These are phyloP conservation scores for Prillingera fragicola DNA, from an alignment of 1,284 basidiomycete genomes.

Conservation along the genomic window DNA sequence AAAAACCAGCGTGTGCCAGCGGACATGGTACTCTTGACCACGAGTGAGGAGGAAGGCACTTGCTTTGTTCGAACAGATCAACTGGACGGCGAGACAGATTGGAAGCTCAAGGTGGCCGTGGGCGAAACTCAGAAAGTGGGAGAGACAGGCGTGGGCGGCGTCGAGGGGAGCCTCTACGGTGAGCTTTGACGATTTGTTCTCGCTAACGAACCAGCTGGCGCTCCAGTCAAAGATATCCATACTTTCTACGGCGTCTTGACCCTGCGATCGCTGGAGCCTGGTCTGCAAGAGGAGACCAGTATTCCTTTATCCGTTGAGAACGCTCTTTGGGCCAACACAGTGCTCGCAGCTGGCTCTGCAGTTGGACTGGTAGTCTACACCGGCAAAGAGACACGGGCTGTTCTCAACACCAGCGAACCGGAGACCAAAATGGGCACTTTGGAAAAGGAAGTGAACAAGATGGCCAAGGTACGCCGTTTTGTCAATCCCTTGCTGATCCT, in stretches of 20 bases:
- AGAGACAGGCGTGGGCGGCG: slow-evolving; percentile 61
- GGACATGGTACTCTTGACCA: slow-evolving; percentile 84
- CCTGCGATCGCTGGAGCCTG: slow-evolving; percentile 52
- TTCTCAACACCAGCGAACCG: slow-evolving; percentile 99
- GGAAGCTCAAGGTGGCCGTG: slow-evolving; percentile 92
- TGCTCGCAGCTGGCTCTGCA: slow-evolving; percentile 88
- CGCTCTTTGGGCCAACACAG: slow-evolving; percentile 95
- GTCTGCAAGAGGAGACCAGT: slow-evolving; percentile 58
- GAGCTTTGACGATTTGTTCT: slow-evolving; percentile 19
- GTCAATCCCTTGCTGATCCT: slow-evolving; percentile 1
- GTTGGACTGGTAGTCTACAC: slow-evolving; percentile 93
- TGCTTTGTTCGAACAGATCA: slow-evolving; percentile 98
- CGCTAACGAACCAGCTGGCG: slow-evolving; percentile 60
- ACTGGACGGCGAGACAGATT: slow-evolving; percentile 97
- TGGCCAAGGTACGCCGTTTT: slow-evolving; percentile 71
- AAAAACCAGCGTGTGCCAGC: slow-evolving; percentile 97
- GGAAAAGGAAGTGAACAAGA: slow-evolving; percentile 89
- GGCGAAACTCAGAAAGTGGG: slow-evolving; percentile 71
- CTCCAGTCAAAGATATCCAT: slow-evolving; percentile 95
- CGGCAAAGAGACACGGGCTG: slow-evolving; percentile 87
- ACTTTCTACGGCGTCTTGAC: slow-evolving; percentile 91
- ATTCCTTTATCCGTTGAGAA: slow-evolving; percentile 88
- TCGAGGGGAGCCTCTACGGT: slow-evolving; percentile 84
- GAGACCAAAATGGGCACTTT: slow-evolving; percentile 89
- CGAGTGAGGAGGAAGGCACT: slow-evolving; percentile 72